Evolutionary conservation across 129 eudicot genomes (phyloP), one percentile per base, ranked within the genome.

Genomic region (Scalesia atractyloides): DNA sequence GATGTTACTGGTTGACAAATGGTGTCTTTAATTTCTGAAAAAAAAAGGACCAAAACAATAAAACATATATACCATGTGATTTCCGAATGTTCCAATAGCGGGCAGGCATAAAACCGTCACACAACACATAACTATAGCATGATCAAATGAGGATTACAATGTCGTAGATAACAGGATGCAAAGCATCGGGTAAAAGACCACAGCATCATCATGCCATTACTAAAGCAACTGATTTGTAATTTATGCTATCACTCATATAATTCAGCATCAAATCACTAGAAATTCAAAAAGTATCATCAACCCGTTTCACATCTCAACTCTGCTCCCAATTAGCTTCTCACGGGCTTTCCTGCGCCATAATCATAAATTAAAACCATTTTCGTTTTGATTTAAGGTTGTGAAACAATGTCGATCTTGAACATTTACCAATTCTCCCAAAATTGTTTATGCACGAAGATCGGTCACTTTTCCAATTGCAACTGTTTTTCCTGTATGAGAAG

Each of bases 381-480:
- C 66, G 0, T 60, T 60, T 60, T 5, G 16, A 12, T 26, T 59
- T 26, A 60, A 16, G n/a, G 10, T 60, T 3, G 12, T 60, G 43
- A 52, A 49, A 30, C 12, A 59, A 20, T 56, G 13, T 22, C 39
- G 8, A 24, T 58, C 19, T 60, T 24, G 15, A n/a, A n/a, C 22
- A 17, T 63, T 66, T 79, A 83, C 81, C 83, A 48, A 46, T 12
- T 70, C 47, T 16, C 49, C 34, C 84, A 84, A 89, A 82, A 83
- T 37, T 86, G 80, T 46, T 82, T 76, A 90, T 5, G 76, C 79
- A 73, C 66, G 44, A 30, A 87, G 85, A 18, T 74, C 87, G 0
- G 83, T 87, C 53, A 93, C 90, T 83, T 87, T 93, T 50, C 98
- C 98, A 34, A 89, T 85, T 47, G 98, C 98, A 46, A 93, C 84